Percentiles rank a stretch among this genome's conserved stretches.
Conservation (phyloP, 1,139 yeast genomes). For the Sugiyamaella japonica region DNA sequence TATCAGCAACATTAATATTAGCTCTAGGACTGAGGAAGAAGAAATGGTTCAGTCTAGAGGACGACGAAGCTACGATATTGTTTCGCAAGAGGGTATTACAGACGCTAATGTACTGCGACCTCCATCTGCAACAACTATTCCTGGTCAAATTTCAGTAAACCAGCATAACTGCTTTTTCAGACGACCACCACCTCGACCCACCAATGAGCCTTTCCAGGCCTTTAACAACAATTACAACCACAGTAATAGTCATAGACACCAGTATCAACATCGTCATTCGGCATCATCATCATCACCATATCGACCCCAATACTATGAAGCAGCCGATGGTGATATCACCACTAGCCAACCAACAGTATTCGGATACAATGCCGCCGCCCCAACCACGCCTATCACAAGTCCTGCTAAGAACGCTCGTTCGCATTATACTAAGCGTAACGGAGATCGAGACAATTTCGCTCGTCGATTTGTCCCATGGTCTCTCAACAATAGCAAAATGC, state of each 20-base stretch:
- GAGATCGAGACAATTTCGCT: not conserved
- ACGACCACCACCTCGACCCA: not conserved
- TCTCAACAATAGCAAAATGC: not conserved
- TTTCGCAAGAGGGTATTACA: not conserved
- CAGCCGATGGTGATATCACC: no score
- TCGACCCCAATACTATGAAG: not conserved
- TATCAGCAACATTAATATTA: conserved; percentile 1
- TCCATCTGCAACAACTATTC: not conserved
- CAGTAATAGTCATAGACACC: not conserved
- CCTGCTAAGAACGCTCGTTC: not conserved
- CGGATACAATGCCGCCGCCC: not conserved
- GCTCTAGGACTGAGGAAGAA: conserved; percentile 5
- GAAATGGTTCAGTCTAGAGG: not conserved
- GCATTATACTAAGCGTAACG: not conserved
- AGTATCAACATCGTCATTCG: not conserved
- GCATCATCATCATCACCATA: not conserved
- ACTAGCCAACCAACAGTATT: not conserved
- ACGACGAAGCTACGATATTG: conserved; percentile 1
- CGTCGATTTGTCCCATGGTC: conserved; percentile 5
- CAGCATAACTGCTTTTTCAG: not conserved
- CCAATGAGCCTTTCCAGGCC: not conserved
- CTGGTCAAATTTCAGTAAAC: not conserved
- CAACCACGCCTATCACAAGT: not conserved
- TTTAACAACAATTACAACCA: not conserved
- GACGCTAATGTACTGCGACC: not conserved